Base-by-base conservation (phyloP, 192 early-diverging fungal species). In the Gamsiella multidivaricata region DNA sequence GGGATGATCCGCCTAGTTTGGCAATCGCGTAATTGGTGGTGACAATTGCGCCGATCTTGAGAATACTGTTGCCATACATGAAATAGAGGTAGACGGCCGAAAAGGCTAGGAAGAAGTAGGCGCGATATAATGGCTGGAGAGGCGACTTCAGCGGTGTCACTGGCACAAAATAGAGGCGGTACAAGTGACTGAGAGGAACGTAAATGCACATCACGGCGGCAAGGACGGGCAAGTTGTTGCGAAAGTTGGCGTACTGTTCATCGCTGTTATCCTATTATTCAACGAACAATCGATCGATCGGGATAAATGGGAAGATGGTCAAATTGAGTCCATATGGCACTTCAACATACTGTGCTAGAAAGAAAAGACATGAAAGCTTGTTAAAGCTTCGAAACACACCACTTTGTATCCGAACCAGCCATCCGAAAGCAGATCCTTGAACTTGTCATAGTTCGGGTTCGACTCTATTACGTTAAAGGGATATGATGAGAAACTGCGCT, bases 11-110 rank as follows among this genome's bases (percentile, higher is more conserved):
- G 15, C 88, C 59, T 9, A 62, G 2, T 32, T 83, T 86, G 5
- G 91, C 85, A 2, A 96, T 82, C 5, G 70, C 42, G 79, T 89
- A 99, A 78, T 93, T 96, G 10, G 84, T 69, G 2, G 55, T 61
- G 7, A 90, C 61, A 22, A 97, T 81, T 3, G 74, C 60, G 3
- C 91, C 47, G 11, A 98, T 92, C 65, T 96, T 96, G 41, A 97
- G 49, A 3, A 89, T 49, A n/a, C 90, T 91, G 39, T 87, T 83
- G 2, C 95, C 96, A 60, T 91, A 88, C 17, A 95, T 78, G 20
- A 88, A 86, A 20, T 81, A 61, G 8, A 93, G 80, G 66, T 92
- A 93, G 12, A 85, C 59, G 14, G 87, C 54, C 5, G 91, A 89
- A 37, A 91, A 89, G 2, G 76, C 52, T 3, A 93, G 55, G 28